phyloP scores from a whole-genome alignment of 2,329 filamentous ascomycete species.

The Didymosphaeria variabile region DNA sequence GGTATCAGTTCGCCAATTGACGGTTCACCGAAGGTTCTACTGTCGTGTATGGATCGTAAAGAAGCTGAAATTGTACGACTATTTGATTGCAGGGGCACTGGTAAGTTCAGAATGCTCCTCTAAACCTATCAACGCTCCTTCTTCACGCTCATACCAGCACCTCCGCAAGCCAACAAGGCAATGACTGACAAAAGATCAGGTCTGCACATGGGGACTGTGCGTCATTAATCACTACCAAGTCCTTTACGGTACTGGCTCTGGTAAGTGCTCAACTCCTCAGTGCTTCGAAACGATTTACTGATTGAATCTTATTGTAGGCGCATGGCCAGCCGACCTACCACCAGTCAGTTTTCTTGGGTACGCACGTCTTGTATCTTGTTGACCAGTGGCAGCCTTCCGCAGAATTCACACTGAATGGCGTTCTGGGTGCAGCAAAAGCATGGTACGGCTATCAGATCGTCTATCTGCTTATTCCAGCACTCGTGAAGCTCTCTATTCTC shows the following conservation, averaged over 20 bases:
- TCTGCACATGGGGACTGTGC: conserved; percentile 40
- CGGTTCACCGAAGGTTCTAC: conserved; percentile 28
- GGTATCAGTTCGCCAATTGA: neutral
- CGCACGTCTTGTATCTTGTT: neutral
- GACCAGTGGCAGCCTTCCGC: conserved; percentile 8
- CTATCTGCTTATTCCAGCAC: conserved; percentile 32
- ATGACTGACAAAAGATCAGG: conserved; percentile 15
- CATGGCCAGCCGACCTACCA: conserved; percentile 13
- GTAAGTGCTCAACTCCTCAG: neutral
- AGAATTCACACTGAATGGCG: conserved; percentile 12
- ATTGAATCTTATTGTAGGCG: neutral
- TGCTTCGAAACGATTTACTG: neutral
- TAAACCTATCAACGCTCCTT: neutral
- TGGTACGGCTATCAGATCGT: conserved; percentile 41
- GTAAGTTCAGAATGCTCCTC: conserved; percentile 24
- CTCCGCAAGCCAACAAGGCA: neutral
- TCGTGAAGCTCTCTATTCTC: conserved; percentile 39
- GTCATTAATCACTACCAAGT: conserved; percentile 40
- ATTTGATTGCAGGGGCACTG: conserved; percentile 31
- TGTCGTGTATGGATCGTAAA: conserved; percentile 37
- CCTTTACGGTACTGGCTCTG: conserved; percentile 32
- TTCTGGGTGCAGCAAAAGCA: conserved; percentile 23
- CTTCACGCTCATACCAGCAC: neutral
- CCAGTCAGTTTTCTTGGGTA: conserved; percentile 6
- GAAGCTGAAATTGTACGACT: conserved; percentile 36